phyloP scores from a whole-genome alignment of 306 rosid species.

The Sicyos edulis region DNA sequence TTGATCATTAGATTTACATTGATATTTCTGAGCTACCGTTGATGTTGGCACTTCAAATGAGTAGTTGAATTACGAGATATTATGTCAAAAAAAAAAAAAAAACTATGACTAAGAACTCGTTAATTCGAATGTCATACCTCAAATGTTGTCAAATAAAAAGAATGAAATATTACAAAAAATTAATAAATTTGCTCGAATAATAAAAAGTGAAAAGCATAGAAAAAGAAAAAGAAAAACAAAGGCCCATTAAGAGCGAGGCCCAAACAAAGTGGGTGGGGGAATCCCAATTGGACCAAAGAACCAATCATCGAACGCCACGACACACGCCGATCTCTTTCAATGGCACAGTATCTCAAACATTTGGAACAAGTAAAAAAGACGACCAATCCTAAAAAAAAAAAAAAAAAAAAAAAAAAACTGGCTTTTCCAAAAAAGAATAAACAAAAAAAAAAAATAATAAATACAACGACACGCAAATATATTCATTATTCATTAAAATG shows the following conservation, averaged over 20 bases:
- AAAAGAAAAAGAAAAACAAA: background rate
- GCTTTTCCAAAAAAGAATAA: background rate
- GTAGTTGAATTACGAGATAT: too few relatives aligned
- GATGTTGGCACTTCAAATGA: too few relatives aligned
- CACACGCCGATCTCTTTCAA: conserved; percentile 3
- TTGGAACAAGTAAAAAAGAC: conserved; percentile 22
- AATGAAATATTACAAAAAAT: too few relatives aligned
- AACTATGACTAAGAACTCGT: too few relatives aligned
- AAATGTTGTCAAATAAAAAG: too few relatives aligned
- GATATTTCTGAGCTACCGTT: too few relatives aligned
- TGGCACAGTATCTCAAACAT: conserved; percentile 6
- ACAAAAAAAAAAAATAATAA: background rate
- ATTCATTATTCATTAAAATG: background rate
- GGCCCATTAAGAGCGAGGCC: conserved; percentile 1
- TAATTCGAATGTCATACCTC: too few relatives aligned
- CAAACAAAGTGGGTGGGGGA: background rate
- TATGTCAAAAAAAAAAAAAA: too few relatives aligned
- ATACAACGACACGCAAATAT: background rate
- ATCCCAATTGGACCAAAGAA: background rate
- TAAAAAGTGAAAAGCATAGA: too few relatives aligned
- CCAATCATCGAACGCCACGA: conserved; percentile 19
- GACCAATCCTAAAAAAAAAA: conserved; percentile 6
- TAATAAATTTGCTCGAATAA: too few relatives aligned
- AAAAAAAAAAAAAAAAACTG: background rate
- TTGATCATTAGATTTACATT: too few relatives aligned